phyloP scores from a whole-genome alignment of 2,329 filamentous ascomycete genomes.

The Colletotrichum sp. region DNA sequence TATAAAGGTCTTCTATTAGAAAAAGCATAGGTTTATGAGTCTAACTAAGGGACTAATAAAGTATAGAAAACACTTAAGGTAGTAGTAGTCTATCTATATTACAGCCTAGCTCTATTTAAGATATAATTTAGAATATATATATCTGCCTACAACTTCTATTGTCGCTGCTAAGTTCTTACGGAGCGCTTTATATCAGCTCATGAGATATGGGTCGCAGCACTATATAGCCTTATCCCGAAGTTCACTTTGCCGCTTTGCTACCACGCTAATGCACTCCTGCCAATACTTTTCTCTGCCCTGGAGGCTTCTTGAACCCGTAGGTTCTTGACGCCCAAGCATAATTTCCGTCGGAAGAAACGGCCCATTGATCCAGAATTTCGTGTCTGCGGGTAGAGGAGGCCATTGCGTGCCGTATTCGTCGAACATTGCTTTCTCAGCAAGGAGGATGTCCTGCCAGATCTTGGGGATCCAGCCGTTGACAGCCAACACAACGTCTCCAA shows the following conservation, averaged over 20 bases:
- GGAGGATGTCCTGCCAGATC: background rate
- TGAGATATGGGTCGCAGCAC: background rate
- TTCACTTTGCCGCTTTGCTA: background rate
- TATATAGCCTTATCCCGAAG: background rate
- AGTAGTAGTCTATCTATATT: too few relatives aligned
- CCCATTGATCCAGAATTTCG: constrained; percentile 1
- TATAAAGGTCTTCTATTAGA: too few relatives aligned
- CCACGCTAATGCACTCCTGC: background rate
- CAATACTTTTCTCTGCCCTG: background rate
- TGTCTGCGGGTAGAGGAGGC: background rate
- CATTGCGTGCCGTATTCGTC: background rate
- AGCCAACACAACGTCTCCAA: background rate
- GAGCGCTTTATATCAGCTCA: too few relatives aligned
- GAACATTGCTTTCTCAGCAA: background rate
- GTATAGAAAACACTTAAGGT: too few relatives aligned
- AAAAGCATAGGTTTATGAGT: too few relatives aligned
- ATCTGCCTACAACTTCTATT: too few relatives aligned
- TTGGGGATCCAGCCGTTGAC: background rate
- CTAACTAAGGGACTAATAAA: too few relatives aligned
- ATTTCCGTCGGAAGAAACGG: background rate
- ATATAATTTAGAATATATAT: too few relatives aligned
- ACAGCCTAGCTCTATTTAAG: too few relatives aligned
- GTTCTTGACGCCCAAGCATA: background rate
- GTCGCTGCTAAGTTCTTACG: too few relatives aligned
- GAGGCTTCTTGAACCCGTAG: background rate